Conservation (phyloP, 2,329 filamentous ascomycete genomes). For the Ophiostoma fasciatum region DNA sequence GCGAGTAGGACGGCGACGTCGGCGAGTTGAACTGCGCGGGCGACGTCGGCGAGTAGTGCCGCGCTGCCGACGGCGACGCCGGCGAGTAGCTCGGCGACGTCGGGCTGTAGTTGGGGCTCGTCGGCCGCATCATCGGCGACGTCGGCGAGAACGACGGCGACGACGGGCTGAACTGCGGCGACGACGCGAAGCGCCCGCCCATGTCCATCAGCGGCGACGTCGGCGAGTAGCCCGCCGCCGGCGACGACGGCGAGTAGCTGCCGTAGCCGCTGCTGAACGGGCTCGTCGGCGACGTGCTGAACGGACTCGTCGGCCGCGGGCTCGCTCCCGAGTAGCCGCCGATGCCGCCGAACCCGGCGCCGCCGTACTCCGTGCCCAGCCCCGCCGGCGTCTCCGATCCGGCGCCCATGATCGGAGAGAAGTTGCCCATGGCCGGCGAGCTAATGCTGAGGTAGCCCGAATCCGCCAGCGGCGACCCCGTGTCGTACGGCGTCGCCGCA, state of each 20-base stretch:
- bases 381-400: constrained; percentile 57
- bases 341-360: constrained; percentile 29
- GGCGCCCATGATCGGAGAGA: constrained; percentile 63
- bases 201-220: constrained; percentile 53
- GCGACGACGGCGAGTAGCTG: constrained; percentile 65
- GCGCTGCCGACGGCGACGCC: constrained; percentile 40
- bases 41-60: constrained; percentile 54
- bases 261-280: constrained; percentile 42
- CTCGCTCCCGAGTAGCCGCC: constrained; percentile 47
- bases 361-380: constrained; percentile 47
- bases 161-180: constrained; percentile 47
- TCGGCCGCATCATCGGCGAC: constrained; percentile 41
- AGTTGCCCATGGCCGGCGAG: constrained; percentile 48
- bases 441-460: constrained; percentile 45
- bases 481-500: constrained; percentile 88
- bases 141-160: constrained; percentile 50
- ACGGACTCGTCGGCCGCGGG: constrained; percentile 60
- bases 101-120: constrained; percentile 47
- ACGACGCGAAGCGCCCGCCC: constrained; percentile 34
- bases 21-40: constrained; percentile 60
- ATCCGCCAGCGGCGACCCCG: constrained; percentile 63
- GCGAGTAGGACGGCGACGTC: constrained; percentile 58
- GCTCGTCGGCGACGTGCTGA: constrained; percentile 54
- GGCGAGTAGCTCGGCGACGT: constrained; percentile 52
- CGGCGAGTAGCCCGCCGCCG: constrained; percentile 59